Conservation (phyloP, 176 grass and related monocot genomes). For the Avena sativa region DNA sequence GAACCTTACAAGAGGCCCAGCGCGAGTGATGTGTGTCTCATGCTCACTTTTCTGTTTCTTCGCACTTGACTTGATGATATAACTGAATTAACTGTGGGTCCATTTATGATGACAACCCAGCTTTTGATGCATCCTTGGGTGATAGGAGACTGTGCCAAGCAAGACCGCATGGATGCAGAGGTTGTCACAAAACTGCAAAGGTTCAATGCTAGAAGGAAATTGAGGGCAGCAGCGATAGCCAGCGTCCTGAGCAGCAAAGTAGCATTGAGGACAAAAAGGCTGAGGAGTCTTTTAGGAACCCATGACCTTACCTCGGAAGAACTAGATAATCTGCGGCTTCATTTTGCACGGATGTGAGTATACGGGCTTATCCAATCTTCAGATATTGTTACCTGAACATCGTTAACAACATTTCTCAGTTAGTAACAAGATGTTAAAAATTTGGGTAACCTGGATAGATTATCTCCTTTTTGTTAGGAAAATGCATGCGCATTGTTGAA, state of each 20-base stretch:
- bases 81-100: not conserved
- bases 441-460: no score
- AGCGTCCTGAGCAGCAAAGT: conserved; percentile 84
- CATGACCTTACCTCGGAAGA: conserved; percentile 73
- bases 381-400: not conserved
- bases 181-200: conserved; percentile 72
- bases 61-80: not conserved
- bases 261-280: conserved; percentile 62
- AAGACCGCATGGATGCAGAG: conserved; percentile 72
- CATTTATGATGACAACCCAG: conserved; percentile 42
- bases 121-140: conserved; percentile 76
- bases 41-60: conserved; percentile 1
- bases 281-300: conserved; percentile 63
- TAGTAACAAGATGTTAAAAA: no score
- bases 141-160: conserved; percentile 71
- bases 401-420: no score
- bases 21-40: conserved; percentile 56
- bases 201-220: conserved; percentile 76
- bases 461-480: no score
- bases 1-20: conserved; percentile 70
- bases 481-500: no score
- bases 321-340: conserved; percentile 58
- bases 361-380: not conserved
- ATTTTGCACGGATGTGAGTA: conserved; percentile 66
- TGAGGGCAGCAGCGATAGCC: conserved; percentile 70